phyloP scores from a whole-genome alignment of 2,329 filamentous ascomycete genomes.

The Fusarium napiforme region DNA sequence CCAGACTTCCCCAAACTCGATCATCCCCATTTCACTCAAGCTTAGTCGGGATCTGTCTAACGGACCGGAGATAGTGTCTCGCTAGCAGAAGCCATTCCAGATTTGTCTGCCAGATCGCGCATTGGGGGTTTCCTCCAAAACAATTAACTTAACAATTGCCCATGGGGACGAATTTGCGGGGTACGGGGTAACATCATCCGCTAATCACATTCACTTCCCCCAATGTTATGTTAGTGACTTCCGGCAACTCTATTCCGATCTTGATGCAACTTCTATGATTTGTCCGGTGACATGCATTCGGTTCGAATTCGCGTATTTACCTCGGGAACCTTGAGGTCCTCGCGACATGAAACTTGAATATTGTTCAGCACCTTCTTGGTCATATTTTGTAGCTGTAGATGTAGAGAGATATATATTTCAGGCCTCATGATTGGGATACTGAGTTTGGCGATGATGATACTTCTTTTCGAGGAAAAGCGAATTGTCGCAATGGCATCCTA shows the following conservation, averaged over 20 bases:
- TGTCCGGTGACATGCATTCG: neutral
- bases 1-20: neutral
- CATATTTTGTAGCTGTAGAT: no score
- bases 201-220: neutral
- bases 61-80: neutral
- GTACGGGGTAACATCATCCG: neutral
- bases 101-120: neutral
- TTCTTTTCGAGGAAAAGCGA: neutral
- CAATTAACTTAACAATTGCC: neutral
- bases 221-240: neutral
- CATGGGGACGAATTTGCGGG: neutral
- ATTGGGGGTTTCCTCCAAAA: neutral
- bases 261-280: neutral
- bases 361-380: neutral
- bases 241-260: neutral
- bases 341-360: slow-evolving; percentile 16
- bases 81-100: neutral
- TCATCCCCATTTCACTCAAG: neutral
- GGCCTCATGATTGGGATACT: no score
- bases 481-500: rapidly evolving
- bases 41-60: neutral
- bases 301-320: neutral
- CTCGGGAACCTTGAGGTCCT: rapidly evolving
- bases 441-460: no score
- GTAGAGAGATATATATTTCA: no score